These are phyloP conservation scores for Dactylellina drechsleri DNA, from an alignment of 2,329 filamentous ascomycete genomes.

Conservation along the genomic window DNA sequence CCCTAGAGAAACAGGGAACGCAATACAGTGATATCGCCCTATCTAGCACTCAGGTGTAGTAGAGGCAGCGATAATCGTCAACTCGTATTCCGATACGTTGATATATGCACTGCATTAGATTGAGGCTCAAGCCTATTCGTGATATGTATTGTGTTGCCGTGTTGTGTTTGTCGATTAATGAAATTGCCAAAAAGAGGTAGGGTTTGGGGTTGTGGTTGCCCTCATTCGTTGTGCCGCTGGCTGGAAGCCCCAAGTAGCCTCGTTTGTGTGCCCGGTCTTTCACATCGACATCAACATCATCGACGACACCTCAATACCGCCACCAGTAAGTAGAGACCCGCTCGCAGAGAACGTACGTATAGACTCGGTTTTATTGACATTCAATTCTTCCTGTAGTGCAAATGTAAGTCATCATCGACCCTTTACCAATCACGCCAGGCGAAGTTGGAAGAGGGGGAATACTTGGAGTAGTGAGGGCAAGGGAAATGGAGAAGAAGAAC, in stretches of 20 bases:
- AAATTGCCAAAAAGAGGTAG: slow-evolving; percentile 31
- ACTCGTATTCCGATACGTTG: too few relatives aligned
- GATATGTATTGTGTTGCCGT: slow-evolving; percentile 27
- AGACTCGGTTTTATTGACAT: slow-evolving; percentile 64
- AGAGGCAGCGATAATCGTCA: too few relatives aligned
- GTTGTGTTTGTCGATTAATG: slow-evolving; percentile 31
- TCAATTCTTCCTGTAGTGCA: slow-evolving; percentile 72
- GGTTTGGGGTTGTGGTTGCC: slow-evolving; percentile 51
- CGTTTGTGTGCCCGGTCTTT: slow-evolving; percentile 47
- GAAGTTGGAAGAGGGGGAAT: slow-evolving; percentile 9
- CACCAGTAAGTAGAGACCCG: slow-evolving; percentile 57
- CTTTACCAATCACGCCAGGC: slow-evolving; percentile 55
- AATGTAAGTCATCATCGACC: slow-evolving; percentile 74
- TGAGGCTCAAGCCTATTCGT: too few relatives aligned
- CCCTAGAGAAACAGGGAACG: too few relatives aligned
- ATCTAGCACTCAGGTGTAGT: too few relatives aligned
- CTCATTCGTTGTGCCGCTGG: slow-evolving; percentile 46
- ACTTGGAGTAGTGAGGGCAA: too few relatives aligned
- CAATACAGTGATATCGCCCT: too few relatives aligned
- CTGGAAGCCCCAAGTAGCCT: slow-evolving; percentile 36
- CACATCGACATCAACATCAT: slow-evolving; percentile 56
- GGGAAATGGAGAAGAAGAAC: slow-evolving; percentile 21
- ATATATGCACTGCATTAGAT: too few relatives aligned
- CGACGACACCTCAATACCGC: slow-evolving; percentile 52
- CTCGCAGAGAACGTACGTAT: slow-evolving; percentile 5